Conservation (phyloP, 164 flowering plant species). For the Piper betle region DNA sequence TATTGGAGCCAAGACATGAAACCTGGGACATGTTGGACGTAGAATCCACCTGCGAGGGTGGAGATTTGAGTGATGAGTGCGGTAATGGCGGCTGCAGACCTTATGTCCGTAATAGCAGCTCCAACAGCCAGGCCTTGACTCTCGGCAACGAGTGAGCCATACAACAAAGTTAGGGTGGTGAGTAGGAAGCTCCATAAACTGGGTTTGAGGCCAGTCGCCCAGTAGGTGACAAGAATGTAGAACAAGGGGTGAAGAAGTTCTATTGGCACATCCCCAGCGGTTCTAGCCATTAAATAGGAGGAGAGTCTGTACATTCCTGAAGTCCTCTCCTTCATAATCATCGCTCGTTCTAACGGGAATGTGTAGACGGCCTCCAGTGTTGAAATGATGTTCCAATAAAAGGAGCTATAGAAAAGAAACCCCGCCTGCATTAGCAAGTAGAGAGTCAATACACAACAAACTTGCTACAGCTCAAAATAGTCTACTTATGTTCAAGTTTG, state of each 20-base stretch:
- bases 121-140: constrained; percentile 69
- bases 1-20: constrained; percentile 58
- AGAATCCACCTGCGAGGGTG: constrained; percentile 39
- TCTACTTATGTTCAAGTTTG: too few species aligned
- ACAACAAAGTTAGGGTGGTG: constrained; percentile 25
- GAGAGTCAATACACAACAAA: too few species aligned
- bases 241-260: constrained; percentile 58
- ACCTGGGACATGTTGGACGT: constrained; percentile 42
- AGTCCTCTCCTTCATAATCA: constrained; percentile 57
- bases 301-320: constrained; percentile 77
- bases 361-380: constrained; percentile 54
- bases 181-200: constrained; percentile 16
- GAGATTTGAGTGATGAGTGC: constrained; percentile 38
- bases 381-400: constrained; percentile 4
- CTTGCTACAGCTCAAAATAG: too few species aligned
- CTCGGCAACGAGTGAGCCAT: constrained; percentile 3
- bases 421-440: constrained; percentile 23
- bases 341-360: constrained; percentile 57
- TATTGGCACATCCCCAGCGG: constrained; percentile 57
- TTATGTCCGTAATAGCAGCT: constrained; percentile 49
- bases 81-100: constrained; percentile 26
- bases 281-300: constrained; percentile 54
- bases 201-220: constrained; percentile 64
- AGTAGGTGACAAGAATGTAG: constrained; percentile 41
- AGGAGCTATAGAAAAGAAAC: constrained; percentile 2